Conservation (phyloP, 768 basidiomycete species). For the Termitomyces bulborhizus region DNA sequence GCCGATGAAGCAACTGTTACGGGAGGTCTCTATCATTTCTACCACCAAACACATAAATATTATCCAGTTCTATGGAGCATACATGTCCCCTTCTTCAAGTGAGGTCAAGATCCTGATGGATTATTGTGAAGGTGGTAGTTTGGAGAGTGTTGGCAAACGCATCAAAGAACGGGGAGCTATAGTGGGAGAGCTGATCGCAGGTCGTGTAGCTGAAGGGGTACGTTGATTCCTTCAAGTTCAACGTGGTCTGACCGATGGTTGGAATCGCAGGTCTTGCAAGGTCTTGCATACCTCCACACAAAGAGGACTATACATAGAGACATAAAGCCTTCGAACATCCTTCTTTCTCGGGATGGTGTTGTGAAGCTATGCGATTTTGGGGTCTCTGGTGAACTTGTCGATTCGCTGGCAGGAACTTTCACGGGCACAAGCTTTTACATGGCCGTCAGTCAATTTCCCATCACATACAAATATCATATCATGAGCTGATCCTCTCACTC, state of each 20-base stretch:
- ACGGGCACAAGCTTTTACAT: conserved; percentile 98
- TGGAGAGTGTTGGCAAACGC: conserved; percentile 84
- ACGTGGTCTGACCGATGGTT: neutral
- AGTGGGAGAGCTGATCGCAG: conserved; percentile 84
- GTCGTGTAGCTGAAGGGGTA: conserved; percentile 90
- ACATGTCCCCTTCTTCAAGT: conserved; percentile 77
- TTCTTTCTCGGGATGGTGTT: conserved; percentile 82
- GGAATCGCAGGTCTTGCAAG: conserved; percentile 64
- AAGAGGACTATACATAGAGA: conserved; percentile 93
- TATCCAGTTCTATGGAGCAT: conserved; percentile 88
- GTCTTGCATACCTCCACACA: conserved; percentile 89
- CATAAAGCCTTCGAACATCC: conserved; percentile 91
- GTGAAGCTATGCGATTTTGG: conserved; percentile 96
- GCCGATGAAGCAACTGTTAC: conserved; percentile 85
- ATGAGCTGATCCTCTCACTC: conserved; percentile 6
- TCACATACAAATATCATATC: conserved; percentile 1
- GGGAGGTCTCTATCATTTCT: conserved; percentile 88
- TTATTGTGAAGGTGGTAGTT: conserved; percentile 76
- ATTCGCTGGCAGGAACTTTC: conserved; percentile 89
- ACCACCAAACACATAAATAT: conserved; percentile 83
- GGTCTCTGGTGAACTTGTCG: conserved; percentile 92
- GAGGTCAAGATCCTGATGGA: conserved; percentile 98
- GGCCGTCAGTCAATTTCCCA: conserved; percentile 66
- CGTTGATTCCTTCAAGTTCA: conserved; percentile 18
- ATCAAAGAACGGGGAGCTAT: conserved; percentile 74